Percentiles rank a stretch among this genome's conserved stretches.
Evolutionary conservation across 2,329 filamentous ascomycete genomes (phyloP).

Genomic region (Davidsoniella australis): DNA sequence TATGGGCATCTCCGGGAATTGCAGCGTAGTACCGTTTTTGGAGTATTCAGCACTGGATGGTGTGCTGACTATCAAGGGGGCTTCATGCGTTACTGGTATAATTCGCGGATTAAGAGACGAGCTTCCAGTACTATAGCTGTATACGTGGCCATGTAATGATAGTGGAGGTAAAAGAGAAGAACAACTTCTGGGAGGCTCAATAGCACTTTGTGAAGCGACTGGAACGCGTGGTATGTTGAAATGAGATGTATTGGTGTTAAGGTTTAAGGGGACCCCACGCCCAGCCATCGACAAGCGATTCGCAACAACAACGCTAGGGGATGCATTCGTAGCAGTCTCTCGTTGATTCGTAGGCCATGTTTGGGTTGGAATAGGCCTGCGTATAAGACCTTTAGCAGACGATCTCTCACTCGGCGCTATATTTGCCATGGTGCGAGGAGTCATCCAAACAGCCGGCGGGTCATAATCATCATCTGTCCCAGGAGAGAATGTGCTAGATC

Average conservation of each 20-base stretch:
- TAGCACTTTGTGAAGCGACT: slow-evolving; percentile 4
- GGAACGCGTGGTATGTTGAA: slow-evolving; percentile 1
- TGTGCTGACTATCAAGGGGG: slow-evolving; percentile 43
- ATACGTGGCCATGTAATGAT: not conserved
- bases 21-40: slow-evolving; percentile 15
- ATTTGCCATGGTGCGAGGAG: slow-evolving; percentile 1
- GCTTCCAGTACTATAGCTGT: slow-evolving; percentile 3
- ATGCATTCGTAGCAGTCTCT: not conserved
- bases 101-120: not conserved
- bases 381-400: not conserved
- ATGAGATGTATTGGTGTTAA: not conserved
- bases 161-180: slow-evolving; percentile 5
- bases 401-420: not conserved
- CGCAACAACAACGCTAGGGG: not conserved
- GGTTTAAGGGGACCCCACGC: not conserved
- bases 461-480: slow-evolving; percentile 10
- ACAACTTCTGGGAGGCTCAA: slow-evolving; percentile 2
- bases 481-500: slow-evolving; percentile 10
- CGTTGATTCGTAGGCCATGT: not conserved
- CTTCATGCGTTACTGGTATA: not conserved
- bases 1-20: slow-evolving; percentile 27
- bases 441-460: slow-evolving; percentile 9
- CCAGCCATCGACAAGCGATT: too few relatives aligned
- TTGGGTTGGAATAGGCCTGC: not conserved
- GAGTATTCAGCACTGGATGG: slow-evolving; percentile 30